A percentile compares a stretch with the other conserved stretches of the same genome.
phyloP scores from a whole-genome alignment of 2,329 filamentous ascomycete species.

The Sclerotinia nivalis region DNA sequence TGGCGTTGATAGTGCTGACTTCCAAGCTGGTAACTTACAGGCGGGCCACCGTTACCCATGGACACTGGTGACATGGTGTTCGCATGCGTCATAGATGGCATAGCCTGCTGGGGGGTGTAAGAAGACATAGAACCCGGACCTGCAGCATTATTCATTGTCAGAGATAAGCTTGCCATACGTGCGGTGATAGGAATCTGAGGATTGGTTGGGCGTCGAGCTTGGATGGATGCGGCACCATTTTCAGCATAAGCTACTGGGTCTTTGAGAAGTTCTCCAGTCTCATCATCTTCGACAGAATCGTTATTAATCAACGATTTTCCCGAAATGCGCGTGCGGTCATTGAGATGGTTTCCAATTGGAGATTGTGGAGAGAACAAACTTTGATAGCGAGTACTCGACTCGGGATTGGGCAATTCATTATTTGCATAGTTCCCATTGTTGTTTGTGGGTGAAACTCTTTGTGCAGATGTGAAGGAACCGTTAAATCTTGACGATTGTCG shows the following conservation, averaged over 20 bases:
- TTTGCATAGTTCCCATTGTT: slow-evolving; percentile 56
- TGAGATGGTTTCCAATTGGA: slow-evolving; percentile 69
- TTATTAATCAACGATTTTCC: slow-evolving; percentile 74
- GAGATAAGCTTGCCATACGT: slow-evolving; percentile 67
- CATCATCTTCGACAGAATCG: slow-evolving; percentile 67
- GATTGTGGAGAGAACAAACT: slow-evolving; percentile 72
- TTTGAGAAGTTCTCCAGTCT: slow-evolving; percentile 70
- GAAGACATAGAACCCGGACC: slow-evolving; percentile 33
- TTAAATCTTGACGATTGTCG: slow-evolving; percentile 53
- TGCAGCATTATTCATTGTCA: slow-evolving; percentile 64
- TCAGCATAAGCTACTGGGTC: slow-evolving; percentile 74
- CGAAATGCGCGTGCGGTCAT: slow-evolving; percentile 59
- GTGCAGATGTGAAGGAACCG: slow-evolving; percentile 54
- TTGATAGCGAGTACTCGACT: slow-evolving; percentile 55
- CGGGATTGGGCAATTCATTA: slow-evolving; percentile 61
- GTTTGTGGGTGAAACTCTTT: slow-evolving; percentile 53
- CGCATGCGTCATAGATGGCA: slow-evolving; percentile 41
- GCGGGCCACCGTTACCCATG: slow-evolving; percentile 47
- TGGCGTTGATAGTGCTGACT: slow-evolving; percentile 60
- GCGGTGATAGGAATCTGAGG: slow-evolving; percentile 65
- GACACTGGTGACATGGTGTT: slow-evolving; percentile 57
- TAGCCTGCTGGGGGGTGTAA: slow-evolving; percentile 31
- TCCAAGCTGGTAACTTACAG: slow-evolving; percentile 56
- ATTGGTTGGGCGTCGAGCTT: slow-evolving; percentile 67
- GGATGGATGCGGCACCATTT: slow-evolving; percentile 56